These are phyloP conservation scores for Notholithocarpus densiflorus DNA, from an alignment of 306 rosid species.

Conservation along the genomic window DNA sequence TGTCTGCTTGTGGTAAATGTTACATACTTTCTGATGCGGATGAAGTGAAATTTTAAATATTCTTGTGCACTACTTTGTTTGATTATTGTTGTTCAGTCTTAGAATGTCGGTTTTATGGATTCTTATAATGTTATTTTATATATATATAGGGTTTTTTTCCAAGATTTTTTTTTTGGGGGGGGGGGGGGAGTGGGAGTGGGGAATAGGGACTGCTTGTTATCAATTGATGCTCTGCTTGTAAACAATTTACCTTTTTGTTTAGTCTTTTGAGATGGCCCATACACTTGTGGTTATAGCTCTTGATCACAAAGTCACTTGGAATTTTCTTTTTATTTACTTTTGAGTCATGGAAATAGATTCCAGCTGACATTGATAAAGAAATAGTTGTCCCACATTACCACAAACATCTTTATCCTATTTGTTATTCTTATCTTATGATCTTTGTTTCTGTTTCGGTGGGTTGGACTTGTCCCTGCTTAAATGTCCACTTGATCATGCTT, in stretches of 20 bases:
- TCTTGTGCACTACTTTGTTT: not conserved
- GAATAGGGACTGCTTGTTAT: not conserved
- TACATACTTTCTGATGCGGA: not conserved
- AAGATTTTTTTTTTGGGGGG: not conserved
- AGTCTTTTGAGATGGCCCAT: not conserved
- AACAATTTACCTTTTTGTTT: not conserved
- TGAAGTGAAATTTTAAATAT: not conserved
- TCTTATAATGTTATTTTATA: not conserved
- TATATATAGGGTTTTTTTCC: not conserved
- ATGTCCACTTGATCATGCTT: not conserved
- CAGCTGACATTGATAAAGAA: not conserved
- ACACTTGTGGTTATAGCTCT: not conserved
- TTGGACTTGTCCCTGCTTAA: not conserved
- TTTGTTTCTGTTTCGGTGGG: not conserved
- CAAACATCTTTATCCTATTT: not conserved
- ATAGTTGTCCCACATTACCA: not conserved
- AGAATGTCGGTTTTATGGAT: not conserved
- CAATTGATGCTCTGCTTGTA: not conserved
- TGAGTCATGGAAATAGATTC: not conserved
- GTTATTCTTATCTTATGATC: not conserved
- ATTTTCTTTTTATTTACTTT: not conserved
- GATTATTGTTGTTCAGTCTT: not conserved
- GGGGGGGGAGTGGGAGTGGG: not conserved
- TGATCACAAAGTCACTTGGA: not conserved
- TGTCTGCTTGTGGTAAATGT: not conserved